Percentiles rank a stretch among this genome's conserved stretches.
Evolutionary conservation across 2,329 filamentous ascomycete genomes (phyloP).

Genomic region (Paracamarosporium sp.): DNA sequence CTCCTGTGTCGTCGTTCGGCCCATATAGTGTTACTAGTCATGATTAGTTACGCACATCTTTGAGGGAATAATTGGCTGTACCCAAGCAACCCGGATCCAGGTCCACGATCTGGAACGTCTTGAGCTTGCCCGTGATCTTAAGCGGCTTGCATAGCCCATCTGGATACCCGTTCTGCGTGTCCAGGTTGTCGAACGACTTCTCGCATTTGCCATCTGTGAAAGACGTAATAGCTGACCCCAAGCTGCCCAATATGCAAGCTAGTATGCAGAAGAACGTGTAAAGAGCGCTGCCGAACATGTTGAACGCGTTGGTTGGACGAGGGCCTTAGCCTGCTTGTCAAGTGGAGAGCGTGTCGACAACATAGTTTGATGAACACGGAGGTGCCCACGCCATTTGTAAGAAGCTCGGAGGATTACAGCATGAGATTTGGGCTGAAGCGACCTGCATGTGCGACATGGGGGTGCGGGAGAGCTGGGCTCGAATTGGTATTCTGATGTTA

Average conservation of each 20-base stretch:
- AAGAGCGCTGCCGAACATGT: conserved; percentile 5
- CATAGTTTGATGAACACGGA: conserved; percentile 1
- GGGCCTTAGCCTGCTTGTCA: conserved; percentile 7
- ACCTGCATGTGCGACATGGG: not conserved
- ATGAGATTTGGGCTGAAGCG: not conserved
- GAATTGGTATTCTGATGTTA: not conserved
- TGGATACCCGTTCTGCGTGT: conserved; percentile 24
- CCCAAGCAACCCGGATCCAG: conserved; percentile 34
- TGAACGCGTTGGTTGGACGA: conserved; percentile 3
- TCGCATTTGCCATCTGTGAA: conserved; percentile 21
- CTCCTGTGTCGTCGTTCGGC: conserved; percentile 13
- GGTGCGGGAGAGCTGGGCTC: not conserved
- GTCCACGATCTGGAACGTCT: conserved; percentile 32
- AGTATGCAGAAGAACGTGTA: not conserved
- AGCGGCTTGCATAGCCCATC: conserved; percentile 20
- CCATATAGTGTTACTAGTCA: conserved; percentile 34
- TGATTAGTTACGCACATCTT: not conserved
- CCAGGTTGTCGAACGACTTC: conserved; percentile 16
- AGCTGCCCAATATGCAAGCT: not conserved
- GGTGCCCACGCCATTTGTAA: conserved; percentile 10
- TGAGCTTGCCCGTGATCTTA: conserved; percentile 10
- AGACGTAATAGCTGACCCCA: conserved; percentile 18
- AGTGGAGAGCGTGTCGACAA: not conserved
- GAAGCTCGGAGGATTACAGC: conserved; percentile 7
- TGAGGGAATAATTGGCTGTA: conserved; percentile 4